Evolutionary conservation across 768 basidiomycete genomes (phyloP).

Genomic region (Pilatotrama ljubarskyi): DNA sequence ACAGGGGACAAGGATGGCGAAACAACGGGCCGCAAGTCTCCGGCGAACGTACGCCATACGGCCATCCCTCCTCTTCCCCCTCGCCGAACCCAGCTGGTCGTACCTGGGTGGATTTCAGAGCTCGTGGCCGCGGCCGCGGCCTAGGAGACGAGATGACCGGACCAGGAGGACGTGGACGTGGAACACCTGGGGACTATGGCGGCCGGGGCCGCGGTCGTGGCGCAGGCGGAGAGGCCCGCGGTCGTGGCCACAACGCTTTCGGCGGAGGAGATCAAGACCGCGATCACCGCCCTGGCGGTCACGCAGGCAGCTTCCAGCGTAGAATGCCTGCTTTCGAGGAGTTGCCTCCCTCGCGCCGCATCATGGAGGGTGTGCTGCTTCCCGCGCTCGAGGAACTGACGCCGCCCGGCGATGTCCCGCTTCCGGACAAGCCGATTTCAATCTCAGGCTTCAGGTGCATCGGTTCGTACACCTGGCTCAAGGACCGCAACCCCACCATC

Average conservation of each 20-base stretch:
- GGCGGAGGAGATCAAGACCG: background rate
- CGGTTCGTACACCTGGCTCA: conserved; percentile 57
- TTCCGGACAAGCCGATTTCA: background rate
- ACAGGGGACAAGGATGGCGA: no score
- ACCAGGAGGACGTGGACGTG: no score
- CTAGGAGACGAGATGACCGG: no score
- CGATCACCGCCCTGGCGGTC: background rate
- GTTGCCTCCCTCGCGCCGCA: conserved; percentile 15
- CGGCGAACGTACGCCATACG: no score
- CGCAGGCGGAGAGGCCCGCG: background rate
- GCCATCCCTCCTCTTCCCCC: no score
- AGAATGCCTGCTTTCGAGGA: background rate
- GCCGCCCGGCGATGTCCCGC: conserved; percentile 1
- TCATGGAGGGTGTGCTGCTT: conserved; percentile 8
- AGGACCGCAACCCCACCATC: conserved; percentile 45
- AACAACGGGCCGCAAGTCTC: no score
- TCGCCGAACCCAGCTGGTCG: no score
- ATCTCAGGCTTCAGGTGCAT: conserved; percentile 39
- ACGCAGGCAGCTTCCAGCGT: background rate
- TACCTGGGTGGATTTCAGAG: no score
- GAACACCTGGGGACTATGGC: background rate
- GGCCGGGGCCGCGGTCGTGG: background rate
- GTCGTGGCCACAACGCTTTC: background rate
- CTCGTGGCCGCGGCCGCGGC: no score
- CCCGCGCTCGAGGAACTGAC: conserved; percentile 6